Percentiles rank a stretch among this genome's conserved stretches.
Conservation (phyloP, 306 rosid genomes). For the Pyrus communis region DNA sequence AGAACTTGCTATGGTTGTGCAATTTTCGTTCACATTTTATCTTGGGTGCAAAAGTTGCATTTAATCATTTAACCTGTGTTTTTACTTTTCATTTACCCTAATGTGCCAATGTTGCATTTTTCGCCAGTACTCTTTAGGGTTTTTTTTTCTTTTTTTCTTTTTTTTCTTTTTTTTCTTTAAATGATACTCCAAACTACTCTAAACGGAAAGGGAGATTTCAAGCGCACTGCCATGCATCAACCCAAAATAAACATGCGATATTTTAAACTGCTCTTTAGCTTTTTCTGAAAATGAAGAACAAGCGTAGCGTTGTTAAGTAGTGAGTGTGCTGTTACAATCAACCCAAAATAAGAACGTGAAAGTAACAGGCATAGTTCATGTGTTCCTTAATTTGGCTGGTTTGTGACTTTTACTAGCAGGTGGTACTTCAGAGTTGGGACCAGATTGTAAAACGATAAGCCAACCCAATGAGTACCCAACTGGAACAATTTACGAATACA, state of each 20-base stretch:
- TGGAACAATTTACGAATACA: constrained; percentile 31
- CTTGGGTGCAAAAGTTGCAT: not conserved
- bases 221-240: too few species aligned
- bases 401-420: not conserved
- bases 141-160: too few species aligned
- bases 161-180: too few species aligned
- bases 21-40: not conserved
- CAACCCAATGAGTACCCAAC: constrained; percentile 25
- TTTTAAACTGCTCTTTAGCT: not conserved
- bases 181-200: too few species aligned
- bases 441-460: constrained; percentile 16
- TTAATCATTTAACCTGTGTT: too few species aligned
- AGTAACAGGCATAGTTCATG: not conserved
- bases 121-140: not conserved
- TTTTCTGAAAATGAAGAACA: not conserved
- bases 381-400: not conserved
- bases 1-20: not conserved
- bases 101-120: not conserved
- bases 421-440: not conserved
- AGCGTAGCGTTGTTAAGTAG: not conserved
- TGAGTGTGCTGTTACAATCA: not conserved
- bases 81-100: not conserved
- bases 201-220: too few species aligned
- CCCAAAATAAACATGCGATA: too few species aligned
- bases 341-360: not conserved